A percentile compares a stretch with the other conserved stretches of the same genome.
phyloP scores from a whole-genome alignment of 2,329 filamentous ascomycete genomes.

The Paecilomyces sp. region DNA sequence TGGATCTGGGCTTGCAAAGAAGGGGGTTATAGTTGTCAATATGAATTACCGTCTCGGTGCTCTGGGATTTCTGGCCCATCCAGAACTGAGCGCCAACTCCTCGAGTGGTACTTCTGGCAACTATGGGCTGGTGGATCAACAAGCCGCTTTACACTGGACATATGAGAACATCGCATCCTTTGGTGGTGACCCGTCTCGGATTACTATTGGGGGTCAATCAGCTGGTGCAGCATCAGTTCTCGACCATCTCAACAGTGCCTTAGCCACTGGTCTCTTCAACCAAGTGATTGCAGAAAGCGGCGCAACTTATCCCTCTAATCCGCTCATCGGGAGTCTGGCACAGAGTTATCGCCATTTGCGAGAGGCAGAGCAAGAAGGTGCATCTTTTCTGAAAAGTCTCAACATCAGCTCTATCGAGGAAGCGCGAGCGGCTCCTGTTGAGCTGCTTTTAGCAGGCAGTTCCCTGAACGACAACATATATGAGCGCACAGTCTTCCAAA shows the following conservation, averaged over 20 bases:
- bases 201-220: conserved; percentile 21
- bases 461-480: conserved; percentile 13
- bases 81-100: conserved; percentile 14
- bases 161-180: conserved; percentile 14
- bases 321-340: conserved; percentile 17
- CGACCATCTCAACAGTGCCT: conserved; percentile 17
- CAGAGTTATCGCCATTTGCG: conserved; percentile 16
- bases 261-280: conserved; percentile 15
- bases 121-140: conserved; percentile 19
- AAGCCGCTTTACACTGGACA: conserved; percentile 14
- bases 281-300: conserved; percentile 26
- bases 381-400: conserved; percentile 28
- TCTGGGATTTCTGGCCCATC: conserved; percentile 19
- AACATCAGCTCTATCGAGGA: conserved; percentile 35
- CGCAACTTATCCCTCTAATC: conserved; percentile 22
- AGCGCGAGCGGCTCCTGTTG: conserved; percentile 31
- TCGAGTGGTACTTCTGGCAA: conserved; percentile 20
- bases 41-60: conserved; percentile 20
- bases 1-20: not conserved
- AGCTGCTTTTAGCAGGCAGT: conserved; percentile 22
- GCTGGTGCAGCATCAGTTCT: conserved; percentile 21
- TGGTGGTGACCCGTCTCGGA: conserved; percentile 13
- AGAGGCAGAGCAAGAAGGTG: conserved; percentile 12
- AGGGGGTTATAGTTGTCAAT: conserved; percentile 10
- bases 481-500: conserved; percentile 15